Conservation (phyloP, 2,329 filamentous ascomycete species). For the Pseudodiploospora longispora region DNA sequence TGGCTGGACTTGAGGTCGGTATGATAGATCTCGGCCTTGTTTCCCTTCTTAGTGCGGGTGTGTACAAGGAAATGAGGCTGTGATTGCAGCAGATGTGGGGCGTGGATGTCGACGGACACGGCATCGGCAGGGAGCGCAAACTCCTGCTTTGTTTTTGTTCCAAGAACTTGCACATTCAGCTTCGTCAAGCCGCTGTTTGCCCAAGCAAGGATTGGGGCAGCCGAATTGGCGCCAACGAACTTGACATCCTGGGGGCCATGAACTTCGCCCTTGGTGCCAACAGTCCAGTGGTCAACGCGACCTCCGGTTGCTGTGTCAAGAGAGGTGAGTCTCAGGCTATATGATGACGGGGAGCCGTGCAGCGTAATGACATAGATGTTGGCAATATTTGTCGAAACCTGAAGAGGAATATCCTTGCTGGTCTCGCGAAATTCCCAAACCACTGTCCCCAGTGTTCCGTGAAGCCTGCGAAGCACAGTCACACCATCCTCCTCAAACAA, state of each 20-base stretch:
- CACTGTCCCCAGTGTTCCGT: constrained; percentile 62
- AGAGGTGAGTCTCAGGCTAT: constrained; percentile 67
- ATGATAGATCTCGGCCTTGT: constrained; percentile 82
- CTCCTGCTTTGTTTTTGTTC: constrained; percentile 48
- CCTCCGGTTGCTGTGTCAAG: constrained; percentile 67
- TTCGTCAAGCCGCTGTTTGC: constrained; percentile 53
- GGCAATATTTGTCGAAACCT: constrained; percentile 62
- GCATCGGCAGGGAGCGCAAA: constrained; percentile 42
- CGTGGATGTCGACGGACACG: constrained; percentile 57
- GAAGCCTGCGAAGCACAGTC: constrained; percentile 60
- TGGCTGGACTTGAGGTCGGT: constrained; percentile 62
- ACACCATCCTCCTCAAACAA: constrained; percentile 53
- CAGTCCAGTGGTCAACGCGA: constrained; percentile 60
- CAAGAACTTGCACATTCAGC: constrained; percentile 64
- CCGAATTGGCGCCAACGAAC: constrained; percentile 69
- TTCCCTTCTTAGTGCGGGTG: constrained; percentile 58
- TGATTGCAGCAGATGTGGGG: constrained; percentile 62
- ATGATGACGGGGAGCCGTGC: constrained; percentile 59
- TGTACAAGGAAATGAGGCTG: constrained; percentile 81
- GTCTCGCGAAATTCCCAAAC: constrained; percentile 71
- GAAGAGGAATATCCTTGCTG: constrained; percentile 63
- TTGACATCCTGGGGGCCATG: constrained; percentile 56
- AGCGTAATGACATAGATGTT: constrained; percentile 71
- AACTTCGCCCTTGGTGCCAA: constrained; percentile 70
- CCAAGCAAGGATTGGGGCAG: constrained; percentile 69